Conservation (phyloP, 495 filamentous ascomycete species). For the Penicillium arizonense region DNA sequence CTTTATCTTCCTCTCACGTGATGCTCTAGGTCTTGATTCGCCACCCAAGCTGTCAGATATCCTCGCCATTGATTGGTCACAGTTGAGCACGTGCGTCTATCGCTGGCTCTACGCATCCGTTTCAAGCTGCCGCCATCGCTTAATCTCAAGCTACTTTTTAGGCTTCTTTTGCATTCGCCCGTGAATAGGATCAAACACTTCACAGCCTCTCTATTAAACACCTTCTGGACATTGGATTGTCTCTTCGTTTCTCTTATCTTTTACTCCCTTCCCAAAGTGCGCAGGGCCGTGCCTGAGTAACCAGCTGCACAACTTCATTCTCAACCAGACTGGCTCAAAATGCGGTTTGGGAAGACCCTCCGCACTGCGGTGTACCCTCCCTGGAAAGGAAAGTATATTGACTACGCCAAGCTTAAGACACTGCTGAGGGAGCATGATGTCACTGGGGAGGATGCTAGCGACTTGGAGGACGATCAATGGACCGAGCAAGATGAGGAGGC, state of each 20-base stretch:
- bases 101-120: slow-evolving; percentile 3
- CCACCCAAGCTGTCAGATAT: background rate
- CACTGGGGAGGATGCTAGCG: slow-evolving; percentile 49
- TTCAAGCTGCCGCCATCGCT: slow-evolving; percentile 8
- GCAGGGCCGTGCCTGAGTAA: background rate
- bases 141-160: slow-evolving; percentile 5
- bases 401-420: slow-evolving; percentile 88
- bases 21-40: background rate
- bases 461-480: slow-evolving; percentile 61
- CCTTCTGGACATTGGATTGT: background rate
- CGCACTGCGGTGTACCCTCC: slow-evolving; percentile 76
- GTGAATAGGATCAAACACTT: background rate
- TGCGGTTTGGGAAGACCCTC: slow-evolving; percentile 92
- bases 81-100: slow-evolving; percentile 13
- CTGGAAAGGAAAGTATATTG: slow-evolving; percentile 92
- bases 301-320: slow-evolving; percentile 5
- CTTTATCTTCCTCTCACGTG: too few relatives aligned
- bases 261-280: slow-evolving; percentile 2
- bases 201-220: background rate
- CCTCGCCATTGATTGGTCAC: background rate
- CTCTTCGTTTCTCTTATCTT: background rate
- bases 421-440: slow-evolving; percentile 71
- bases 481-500: slow-evolving; percentile 92
- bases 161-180: background rate
- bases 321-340: slow-evolving; percentile 37